Percentiles rank a stretch among this genome's conserved stretches.
Conservation (phyloP, 805 yeast species). For the Candida yuanshanica region DNA sequence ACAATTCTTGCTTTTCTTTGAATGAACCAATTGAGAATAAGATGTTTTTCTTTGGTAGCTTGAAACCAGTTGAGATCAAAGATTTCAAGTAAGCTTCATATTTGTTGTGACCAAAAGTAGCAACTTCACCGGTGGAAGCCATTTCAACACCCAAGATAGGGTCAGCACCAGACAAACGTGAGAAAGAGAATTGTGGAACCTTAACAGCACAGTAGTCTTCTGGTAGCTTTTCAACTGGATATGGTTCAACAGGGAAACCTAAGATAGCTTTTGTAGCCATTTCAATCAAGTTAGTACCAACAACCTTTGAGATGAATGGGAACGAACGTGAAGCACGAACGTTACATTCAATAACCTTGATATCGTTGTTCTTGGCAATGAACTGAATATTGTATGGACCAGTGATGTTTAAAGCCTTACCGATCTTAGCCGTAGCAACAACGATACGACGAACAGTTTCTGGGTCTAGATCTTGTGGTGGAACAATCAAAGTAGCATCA, state of each 20-base stretch:
- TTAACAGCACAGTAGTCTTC: slow-evolving; percentile 93
- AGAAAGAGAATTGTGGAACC: slow-evolving; percentile 97
- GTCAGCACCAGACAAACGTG: slow-evolving; percentile 95
- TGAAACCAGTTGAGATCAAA: slow-evolving; percentile 91
- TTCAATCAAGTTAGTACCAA: slow-evolving; percentile 93
- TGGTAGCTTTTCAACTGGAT: slow-evolving; percentile 85
- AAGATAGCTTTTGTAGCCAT: slow-evolving; percentile 94
- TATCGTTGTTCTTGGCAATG: slow-evolving; percentile 91
- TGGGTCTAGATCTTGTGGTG: slow-evolving; percentile 91
- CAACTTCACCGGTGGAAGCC: slow-evolving; percentile 99
- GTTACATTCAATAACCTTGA: slow-evolving; percentile 97
- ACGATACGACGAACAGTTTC: slow-evolving; percentile 90
- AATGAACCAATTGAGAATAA: slow-evolving; percentile 91
- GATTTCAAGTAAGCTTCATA: slow-evolving; percentile 97
- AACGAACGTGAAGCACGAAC: slow-evolving; percentile 99
- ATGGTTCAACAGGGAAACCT: slow-evolving; percentile 83
- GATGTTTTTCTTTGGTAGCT: slow-evolving; percentile 90
- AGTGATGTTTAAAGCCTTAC: slow-evolving; percentile 88
- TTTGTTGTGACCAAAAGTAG: slow-evolving; percentile 92
- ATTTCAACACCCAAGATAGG: slow-evolving; percentile 97
- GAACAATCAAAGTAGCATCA: slow-evolving; percentile 95
- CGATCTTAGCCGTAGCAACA: slow-evolving; percentile 93
- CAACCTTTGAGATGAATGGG: slow-evolving; percentile 97
- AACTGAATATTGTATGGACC: slow-evolving; percentile 98
- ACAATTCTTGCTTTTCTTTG: slow-evolving; percentile 90